Conservation (phyloP, 176 grass and related monocot genomes). For the Eragrostis nindensis region DNA sequence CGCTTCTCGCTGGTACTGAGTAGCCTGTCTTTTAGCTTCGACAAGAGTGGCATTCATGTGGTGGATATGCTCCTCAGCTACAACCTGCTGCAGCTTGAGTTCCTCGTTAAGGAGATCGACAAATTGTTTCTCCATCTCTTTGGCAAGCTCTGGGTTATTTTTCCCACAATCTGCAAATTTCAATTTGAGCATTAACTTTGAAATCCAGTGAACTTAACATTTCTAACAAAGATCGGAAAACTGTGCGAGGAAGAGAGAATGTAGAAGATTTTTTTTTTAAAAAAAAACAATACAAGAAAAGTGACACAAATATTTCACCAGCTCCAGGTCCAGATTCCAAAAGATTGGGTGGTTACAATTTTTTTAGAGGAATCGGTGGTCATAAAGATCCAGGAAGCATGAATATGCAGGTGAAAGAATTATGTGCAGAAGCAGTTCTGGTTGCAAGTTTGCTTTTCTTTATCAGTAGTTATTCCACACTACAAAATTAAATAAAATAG, state of each 20-base stretch:
- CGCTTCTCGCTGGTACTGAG: conserved; percentile 79
- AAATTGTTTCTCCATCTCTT: conserved; percentile 90
- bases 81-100: conserved; percentile 83
- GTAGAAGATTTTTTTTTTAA: neutral
- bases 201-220: conserved; percentile 21
- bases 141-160: conserved; percentile 74
- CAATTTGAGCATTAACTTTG: neutral
- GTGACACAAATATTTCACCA: conserved; percentile 11
- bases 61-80: conserved; percentile 79
- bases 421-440: neutral
- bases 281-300: neutral
- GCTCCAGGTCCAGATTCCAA: neutral
- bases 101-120: conserved; percentile 92
- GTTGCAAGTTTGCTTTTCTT: neutral
- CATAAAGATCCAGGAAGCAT: neutral
- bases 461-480: neutral
- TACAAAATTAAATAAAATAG: conserved; percentile 15
- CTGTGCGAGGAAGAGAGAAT: neutral
- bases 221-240: conserved; percentile 19
- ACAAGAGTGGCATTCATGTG: conserved; percentile 84
- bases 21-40: conserved; percentile 82
- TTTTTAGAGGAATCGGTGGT: neutral
- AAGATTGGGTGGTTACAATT: neutral
- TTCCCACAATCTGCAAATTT: conserved; percentile 73
- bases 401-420: conserved; percentile 8